phyloP scores from a whole-genome alignment of 768 basidiomycete species.

The Hirschioporus abietinus region DNA sequence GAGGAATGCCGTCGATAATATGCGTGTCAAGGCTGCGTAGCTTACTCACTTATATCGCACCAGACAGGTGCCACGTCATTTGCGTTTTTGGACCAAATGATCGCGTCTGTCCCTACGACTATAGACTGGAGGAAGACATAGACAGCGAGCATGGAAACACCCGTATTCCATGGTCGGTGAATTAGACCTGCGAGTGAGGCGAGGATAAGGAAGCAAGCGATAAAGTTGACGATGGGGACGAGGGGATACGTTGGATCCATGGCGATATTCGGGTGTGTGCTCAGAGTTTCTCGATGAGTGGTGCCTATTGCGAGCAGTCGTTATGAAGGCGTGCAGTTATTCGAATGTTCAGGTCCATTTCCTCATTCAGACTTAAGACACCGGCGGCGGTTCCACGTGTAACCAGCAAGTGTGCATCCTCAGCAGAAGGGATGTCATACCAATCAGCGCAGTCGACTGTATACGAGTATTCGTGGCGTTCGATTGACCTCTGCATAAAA shows the following conservation, averaged over 20 bases:
- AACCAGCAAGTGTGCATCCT: no score
- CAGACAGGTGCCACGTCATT: constrained; percentile 34
- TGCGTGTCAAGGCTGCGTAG: background rate
- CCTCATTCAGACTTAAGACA: no score
- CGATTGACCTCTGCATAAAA: no score
- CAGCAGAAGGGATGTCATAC: no score
- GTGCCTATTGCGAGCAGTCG: no score
- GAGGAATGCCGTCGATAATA: background rate
- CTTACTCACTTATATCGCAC: constrained; percentile 34
- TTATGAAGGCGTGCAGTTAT: no score
- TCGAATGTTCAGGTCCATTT: no score
- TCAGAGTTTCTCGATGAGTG: no score
- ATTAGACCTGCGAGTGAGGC: background rate
- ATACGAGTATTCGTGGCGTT: no score
- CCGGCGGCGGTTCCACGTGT: no score
- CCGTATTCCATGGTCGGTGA: constrained; percentile 21
- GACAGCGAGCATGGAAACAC: constrained; percentile 27
- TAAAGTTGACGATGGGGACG: background rate
- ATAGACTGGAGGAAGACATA: constrained; percentile 26
- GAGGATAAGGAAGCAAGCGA: background rate
- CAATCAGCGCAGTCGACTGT: no score
- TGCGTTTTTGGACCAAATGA: constrained; percentile 30
- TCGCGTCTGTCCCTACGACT: constrained; percentile 28
- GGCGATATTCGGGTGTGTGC: background rate
- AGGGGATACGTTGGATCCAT: constrained; percentile 4